Percentiles rank a stretch among this genome's conserved stretches.
These are phyloP conservation scores for Aspergillus fructus DNA, from an alignment of 2,329 filamentous ascomycete genomes.

Conservation along the genomic window DNA sequence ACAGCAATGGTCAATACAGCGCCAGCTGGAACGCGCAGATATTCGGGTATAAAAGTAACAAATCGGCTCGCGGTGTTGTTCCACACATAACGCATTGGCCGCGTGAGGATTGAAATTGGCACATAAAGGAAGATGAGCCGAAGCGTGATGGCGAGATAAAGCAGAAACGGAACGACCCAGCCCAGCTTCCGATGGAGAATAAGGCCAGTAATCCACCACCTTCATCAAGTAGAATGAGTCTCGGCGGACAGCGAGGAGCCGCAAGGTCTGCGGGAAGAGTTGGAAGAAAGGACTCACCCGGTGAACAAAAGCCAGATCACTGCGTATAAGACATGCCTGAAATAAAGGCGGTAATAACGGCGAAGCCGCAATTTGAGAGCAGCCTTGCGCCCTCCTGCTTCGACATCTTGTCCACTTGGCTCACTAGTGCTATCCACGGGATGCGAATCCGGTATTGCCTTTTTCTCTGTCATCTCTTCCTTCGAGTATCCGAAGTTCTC, in stretches of 20 bases:
- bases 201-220: constrained; percentile 76
- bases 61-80: constrained; percentile 60
- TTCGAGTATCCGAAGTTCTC: not conserved
- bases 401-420: constrained; percentile 8
- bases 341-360: constrained; percentile 16
- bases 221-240: constrained; percentile 22
- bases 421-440: constrained; percentile 3
- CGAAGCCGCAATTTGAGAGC: constrained; percentile 10
- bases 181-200: constrained; percentile 72
- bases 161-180: constrained; percentile 80
- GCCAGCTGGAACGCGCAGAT: constrained; percentile 62
- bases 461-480: constrained; percentile 1
- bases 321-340: constrained; percentile 46
- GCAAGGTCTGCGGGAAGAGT: not conserved
- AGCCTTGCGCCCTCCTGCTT: constrained; percentile 1
- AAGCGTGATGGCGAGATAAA: constrained; percentile 73
- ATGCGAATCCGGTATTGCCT: constrained; percentile 3
- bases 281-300: constrained; percentile 43
- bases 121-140: constrained; percentile 74
- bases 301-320: constrained; percentile 53
- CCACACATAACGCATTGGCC: constrained; percentile 68
- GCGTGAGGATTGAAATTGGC: constrained; percentile 64
- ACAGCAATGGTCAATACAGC: constrained; percentile 65
- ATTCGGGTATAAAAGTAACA: constrained; percentile 64
- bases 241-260: not conserved